These are phyloP conservation scores for Botrytis byssoidea DNA, from an alignment of 2,329 filamentous ascomycete species.

Conservation along the genomic window DNA sequence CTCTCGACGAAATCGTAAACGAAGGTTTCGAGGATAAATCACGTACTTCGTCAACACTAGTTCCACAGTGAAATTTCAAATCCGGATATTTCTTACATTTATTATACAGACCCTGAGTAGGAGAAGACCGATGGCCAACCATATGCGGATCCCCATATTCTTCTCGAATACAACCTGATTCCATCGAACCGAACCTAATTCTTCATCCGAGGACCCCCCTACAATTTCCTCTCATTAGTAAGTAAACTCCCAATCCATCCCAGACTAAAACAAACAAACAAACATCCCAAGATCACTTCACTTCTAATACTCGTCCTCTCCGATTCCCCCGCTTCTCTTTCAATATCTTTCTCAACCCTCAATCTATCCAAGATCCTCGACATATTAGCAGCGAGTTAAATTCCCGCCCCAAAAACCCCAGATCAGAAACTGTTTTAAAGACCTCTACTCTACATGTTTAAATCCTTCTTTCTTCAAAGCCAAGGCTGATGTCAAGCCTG, in stretches of 20 bases:
- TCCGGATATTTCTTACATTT: conserved; percentile 61
- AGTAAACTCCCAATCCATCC: background rate
- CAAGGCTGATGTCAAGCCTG: conserved; percentile 69
- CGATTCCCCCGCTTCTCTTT: conserved; percentile 65
- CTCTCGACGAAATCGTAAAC: conserved; percentile 56
- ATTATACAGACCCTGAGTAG: conserved; percentile 67
- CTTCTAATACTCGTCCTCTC: conserved; percentile 69
- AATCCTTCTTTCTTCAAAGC: conserved; percentile 75
- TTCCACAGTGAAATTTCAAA: conserved; percentile 68
- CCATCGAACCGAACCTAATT: conserved; percentile 70
- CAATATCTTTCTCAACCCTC: conserved; percentile 71
- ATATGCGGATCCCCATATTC: conserved; percentile 48
- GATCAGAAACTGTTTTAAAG: conserved; percentile 67
- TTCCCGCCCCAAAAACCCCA: conserved; percentile 81
- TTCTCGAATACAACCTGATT: conserved; percentile 61
- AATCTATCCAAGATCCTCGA: conserved; percentile 70
- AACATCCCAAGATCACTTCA: conserved; percentile 31
- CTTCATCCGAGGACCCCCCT: conserved; percentile 66
- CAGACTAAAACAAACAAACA: background rate
- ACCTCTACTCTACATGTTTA: conserved; percentile 67
- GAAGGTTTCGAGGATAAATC: conserved; percentile 58
- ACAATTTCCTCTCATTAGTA: conserved; percentile 5
- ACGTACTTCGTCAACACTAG: conserved; percentile 51
- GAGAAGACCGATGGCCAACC: conserved; percentile 73
- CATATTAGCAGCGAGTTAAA: conserved; percentile 82